Evolutionary conservation across 2,329 filamentous ascomycete genomes (phyloP).

Genomic region (Phialocephala subalpina): DNA sequence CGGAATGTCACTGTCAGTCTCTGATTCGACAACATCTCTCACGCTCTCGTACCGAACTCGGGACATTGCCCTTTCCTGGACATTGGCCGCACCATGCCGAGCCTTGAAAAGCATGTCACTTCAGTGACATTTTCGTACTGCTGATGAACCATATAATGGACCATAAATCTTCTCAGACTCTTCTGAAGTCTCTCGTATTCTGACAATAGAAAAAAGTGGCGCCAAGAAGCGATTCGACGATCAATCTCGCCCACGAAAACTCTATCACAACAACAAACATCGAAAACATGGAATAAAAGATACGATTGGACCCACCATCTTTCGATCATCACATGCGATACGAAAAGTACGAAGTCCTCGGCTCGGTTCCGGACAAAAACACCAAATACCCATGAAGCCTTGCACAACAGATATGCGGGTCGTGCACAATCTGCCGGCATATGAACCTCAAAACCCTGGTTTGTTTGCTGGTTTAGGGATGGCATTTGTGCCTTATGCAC

Average conservation of each 20-base stretch:
- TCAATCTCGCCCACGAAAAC: background rate
- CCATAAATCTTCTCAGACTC: background rate
- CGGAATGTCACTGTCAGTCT: background rate
- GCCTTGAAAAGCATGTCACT: background rate
- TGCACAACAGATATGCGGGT: too few relatives aligned
- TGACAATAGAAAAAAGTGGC: background rate
- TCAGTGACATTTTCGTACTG: too few relatives aligned
- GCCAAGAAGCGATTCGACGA: background rate
- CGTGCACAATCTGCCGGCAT: background rate
- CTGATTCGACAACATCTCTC: background rate
- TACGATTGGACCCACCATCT: background rate
- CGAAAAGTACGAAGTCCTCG: background rate
- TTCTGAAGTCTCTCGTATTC: background rate
- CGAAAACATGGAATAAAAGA: background rate
- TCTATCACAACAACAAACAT: background rate
- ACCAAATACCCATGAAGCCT: too few relatives aligned
- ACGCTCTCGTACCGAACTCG: too few relatives aligned
- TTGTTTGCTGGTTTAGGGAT: too few relatives aligned
- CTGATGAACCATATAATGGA: background rate
- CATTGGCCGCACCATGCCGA: background rate
- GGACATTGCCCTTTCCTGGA: background rate
- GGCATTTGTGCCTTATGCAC: too few relatives aligned
- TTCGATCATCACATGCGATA: background rate
- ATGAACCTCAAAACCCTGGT: background rate
- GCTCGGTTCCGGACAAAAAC: background rate